Conservation (phyloP, 371 early-diverging fungal species). For the Apophysomyces sp. region DNA sequence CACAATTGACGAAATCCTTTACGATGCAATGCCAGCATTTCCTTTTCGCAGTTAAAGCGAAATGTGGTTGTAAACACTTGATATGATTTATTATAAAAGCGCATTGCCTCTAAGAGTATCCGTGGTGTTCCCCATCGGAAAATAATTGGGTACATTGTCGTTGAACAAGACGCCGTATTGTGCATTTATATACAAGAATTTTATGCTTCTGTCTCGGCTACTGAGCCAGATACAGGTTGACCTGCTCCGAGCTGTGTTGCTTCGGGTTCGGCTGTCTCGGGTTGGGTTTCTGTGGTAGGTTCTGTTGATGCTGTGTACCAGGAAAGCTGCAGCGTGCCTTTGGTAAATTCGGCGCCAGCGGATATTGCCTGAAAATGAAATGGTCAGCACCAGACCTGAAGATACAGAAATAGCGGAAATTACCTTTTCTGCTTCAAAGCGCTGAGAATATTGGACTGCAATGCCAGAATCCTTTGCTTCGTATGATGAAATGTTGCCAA, state of each 20-base stretch:
- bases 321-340: constrained; percentile 22
- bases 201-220: not conserved
- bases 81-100: not conserved
- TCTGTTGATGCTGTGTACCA: constrained; percentile 12
- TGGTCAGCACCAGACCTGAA: not conserved
- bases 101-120: not conserved
- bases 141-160: not conserved
- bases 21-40: too few species aligned
- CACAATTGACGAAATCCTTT: too few species aligned
- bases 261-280: not conserved
- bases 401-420: not conserved
- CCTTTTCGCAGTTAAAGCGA: too few species aligned
- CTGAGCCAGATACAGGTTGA: not conserved
- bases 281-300: not conserved
- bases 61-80: too few species aligned
- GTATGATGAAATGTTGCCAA: constrained; percentile 41
- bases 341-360: constrained; percentile 19
- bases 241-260: too few species aligned
- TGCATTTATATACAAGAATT: not conserved
- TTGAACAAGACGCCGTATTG: not conserved
- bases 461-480: constrained; percentile 21
- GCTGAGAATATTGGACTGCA: constrained; percentile 23
- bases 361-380: constrained; percentile 18
- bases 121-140: not conserved
- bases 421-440: constrained; percentile 34